phyloP scores from a whole-genome alignment of 176 grass and related monocot genomes.

The Aechmea fasciata region DNA sequence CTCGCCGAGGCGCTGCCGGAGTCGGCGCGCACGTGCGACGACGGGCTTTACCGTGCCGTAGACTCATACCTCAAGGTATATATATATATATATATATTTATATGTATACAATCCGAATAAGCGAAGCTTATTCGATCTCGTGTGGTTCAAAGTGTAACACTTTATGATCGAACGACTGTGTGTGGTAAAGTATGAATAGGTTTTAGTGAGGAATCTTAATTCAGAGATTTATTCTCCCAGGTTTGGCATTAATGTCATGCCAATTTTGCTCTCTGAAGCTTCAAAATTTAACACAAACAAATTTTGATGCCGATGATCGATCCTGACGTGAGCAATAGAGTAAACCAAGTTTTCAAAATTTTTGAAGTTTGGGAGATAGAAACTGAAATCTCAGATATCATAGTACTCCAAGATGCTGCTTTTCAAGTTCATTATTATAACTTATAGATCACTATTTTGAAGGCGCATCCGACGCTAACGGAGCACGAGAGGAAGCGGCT shows the following conservation, averaged over 20 bases:
- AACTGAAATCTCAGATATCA: not conserved
- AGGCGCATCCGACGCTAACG: slow-evolving; percentile 83
- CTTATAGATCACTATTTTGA: not conserved
- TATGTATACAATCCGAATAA: not conserved
- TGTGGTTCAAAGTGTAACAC: too few relatives aligned
- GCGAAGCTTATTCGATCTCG: not conserved
- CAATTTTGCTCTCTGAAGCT: too few relatives aligned
- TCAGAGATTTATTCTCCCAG: too few relatives aligned
- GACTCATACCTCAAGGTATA: slow-evolving; percentile 94
- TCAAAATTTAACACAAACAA: too few relatives aligned
- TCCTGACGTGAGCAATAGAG: too few relatives aligned
- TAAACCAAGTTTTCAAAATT: too few relatives aligned
- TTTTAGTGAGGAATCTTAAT: too few relatives aligned
- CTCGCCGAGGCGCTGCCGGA: slow-evolving; percentile 82
- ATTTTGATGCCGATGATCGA: too few relatives aligned
- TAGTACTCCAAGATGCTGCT: not conserved
- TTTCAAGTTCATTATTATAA: not conserved
- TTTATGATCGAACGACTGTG: too few relatives aligned
- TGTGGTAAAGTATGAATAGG: too few relatives aligned
- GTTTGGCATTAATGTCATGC: too few relatives aligned
- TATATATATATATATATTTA: too few relatives aligned
- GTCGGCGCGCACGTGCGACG: slow-evolving; percentile 74
- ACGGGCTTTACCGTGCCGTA: slow-evolving; percentile 88
- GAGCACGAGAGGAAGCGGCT: slow-evolving; percentile 89
- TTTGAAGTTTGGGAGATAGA: not conserved